These are phyloP conservation scores for Corymbia calophylla DNA, from an alignment of 441 rosid genomes.

Conservation along the genomic window DNA sequence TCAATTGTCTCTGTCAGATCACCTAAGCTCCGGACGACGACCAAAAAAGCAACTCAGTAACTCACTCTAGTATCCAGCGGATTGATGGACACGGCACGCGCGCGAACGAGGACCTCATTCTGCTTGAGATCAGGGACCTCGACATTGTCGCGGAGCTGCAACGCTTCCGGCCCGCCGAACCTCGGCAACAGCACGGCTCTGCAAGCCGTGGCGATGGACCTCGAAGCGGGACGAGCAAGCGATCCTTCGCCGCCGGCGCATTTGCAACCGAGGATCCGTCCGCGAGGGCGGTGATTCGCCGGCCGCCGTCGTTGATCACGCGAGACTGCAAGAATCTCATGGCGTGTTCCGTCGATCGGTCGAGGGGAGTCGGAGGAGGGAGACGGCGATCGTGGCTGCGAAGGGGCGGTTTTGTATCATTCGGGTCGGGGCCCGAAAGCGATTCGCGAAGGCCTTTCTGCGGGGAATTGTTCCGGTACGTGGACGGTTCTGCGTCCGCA, in stretches of 20 bases:
- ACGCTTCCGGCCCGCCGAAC: constrained; percentile 87
- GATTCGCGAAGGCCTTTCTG: neutral
- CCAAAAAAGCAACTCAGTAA: neutral
- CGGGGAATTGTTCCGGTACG: neutral
- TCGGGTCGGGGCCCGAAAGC: neutral
- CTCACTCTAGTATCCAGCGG: constrained; percentile 93
- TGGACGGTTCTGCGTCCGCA: neutral
- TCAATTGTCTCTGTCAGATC: neutral
- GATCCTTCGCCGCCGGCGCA: neutral
- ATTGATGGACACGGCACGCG: constrained; percentile 85
- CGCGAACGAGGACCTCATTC: constrained; percentile 74
- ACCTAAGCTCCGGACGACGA: neutral
- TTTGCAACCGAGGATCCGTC: neutral
- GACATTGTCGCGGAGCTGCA: constrained; percentile 67
- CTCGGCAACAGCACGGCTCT: constrained; percentile 84
- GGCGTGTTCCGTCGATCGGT: neutral
- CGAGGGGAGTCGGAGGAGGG: neutral
- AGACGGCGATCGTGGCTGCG: neutral
- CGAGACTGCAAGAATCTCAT: neutral
- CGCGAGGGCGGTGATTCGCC: neutral
- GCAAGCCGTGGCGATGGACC: constrained; percentile 52
- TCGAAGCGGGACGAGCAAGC: neutral
- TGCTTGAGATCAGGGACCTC: constrained; percentile 73
- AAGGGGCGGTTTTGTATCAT: neutral
- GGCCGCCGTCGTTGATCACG: neutral